Percentiles rank a stretch among this genome's conserved stretches.
These are phyloP conservation scores for Colletotrichum incanum DNA, from an alignment of 2,329 filamentous ascomycete species.

Conservation along the genomic window DNA sequence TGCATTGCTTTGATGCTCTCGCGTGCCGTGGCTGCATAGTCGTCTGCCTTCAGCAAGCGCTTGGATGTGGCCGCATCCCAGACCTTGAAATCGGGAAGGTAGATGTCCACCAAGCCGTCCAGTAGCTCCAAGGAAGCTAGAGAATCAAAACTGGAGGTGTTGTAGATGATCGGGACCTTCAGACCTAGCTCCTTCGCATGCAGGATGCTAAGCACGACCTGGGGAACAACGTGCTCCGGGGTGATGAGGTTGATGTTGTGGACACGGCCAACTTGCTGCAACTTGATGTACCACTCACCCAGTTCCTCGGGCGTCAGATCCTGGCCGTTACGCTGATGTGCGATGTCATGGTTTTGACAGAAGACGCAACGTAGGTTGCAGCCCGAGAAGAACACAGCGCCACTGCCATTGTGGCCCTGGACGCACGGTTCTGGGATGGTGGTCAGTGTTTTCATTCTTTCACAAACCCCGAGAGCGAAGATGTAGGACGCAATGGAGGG, in stretches of 20 bases:
- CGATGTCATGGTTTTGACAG: constrained; percentile 88
- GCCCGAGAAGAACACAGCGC: constrained; percentile 86
- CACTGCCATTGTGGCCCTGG: constrained; percentile 85
- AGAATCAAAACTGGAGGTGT: constrained; percentile 87
- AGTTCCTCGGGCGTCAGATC: constrained; percentile 85
- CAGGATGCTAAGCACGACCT: constrained; percentile 84
- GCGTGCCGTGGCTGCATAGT: constrained; percentile 80
- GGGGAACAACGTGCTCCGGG: constrained; percentile 88
- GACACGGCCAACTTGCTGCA: constrained; percentile 84
- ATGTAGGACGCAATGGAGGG: not conserved
- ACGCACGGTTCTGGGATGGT: constrained; percentile 79
- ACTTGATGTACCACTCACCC: constrained; percentile 86
- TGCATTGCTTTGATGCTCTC: constrained; percentile 89
- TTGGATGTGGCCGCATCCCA: constrained; percentile 79
- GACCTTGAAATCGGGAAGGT: constrained; percentile 91
- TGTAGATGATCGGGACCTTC: constrained; percentile 84
- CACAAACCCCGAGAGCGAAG: not conserved
- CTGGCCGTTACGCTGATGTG: constrained; percentile 85
- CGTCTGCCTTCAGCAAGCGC: constrained; percentile 82
- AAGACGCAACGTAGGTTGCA: constrained; percentile 82
- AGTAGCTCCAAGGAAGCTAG: constrained; percentile 79
- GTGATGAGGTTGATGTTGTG: constrained; percentile 94
- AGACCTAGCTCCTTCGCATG: constrained; percentile 80
- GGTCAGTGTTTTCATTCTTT: constrained; percentile 30
- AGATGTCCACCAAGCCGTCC: constrained; percentile 87